These are phyloP conservation scores for Rhodofomes roseus DNA, from an alignment of 1,284 basidiomycete genomes.

Conservation along the genomic window DNA sequence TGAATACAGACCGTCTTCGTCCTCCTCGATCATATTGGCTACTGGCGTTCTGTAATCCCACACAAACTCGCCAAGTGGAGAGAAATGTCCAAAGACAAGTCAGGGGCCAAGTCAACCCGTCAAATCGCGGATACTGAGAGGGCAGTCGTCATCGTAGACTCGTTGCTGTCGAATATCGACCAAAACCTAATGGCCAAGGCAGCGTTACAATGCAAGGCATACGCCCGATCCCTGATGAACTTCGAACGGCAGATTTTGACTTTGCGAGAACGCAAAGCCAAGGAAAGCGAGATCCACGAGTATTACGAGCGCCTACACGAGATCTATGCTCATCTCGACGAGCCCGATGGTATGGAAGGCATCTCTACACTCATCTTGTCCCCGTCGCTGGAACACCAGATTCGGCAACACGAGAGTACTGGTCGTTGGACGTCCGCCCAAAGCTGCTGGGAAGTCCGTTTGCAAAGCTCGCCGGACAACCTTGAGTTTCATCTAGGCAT, in stretches of 20 bases:
- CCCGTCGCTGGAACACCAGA: constrained; percentile 94
- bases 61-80: constrained; percentile 46
- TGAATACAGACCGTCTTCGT: constrained; percentile 79
- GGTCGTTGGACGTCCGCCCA: constrained; percentile 98
- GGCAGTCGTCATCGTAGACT: constrained; percentile 70
- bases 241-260: constrained; percentile 81
- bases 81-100: constrained; percentile 48
- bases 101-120: constrained; percentile 33
- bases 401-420: constrained; percentile 96
- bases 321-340: constrained; percentile 94
- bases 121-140: constrained; percentile 40
- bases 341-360: constrained; percentile 99
- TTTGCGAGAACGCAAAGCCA: constrained; percentile 42
- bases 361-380: constrained; percentile 87
- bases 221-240: constrained; percentile 91
- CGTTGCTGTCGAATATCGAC: constrained; percentile 80
- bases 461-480: constrained; percentile 90
- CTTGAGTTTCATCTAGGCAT: constrained; percentile 88
- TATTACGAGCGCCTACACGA: constrained; percentile 94
- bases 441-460: constrained; percentile 98
- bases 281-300: constrained; percentile 56
- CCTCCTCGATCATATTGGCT: constrained; percentile 92
- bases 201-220: constrained; percentile 91
- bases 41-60: constrained; percentile 77
- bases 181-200: constrained; percentile 91